Conservation (phyloP, 345 rosid species). For the Stellera chamaejasme region DNA sequence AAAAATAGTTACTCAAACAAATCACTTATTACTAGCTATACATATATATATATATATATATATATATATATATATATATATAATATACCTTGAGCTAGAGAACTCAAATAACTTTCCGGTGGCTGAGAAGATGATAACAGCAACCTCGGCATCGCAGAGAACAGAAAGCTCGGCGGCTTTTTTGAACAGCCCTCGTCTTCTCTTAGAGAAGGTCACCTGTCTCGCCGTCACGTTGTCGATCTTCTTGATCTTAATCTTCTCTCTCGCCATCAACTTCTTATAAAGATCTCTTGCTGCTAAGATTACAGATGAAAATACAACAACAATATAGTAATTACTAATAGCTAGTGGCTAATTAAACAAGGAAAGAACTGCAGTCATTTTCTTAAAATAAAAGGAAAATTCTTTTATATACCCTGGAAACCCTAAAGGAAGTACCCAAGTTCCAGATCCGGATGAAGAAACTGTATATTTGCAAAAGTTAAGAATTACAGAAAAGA, state of each 20-base stretch:
- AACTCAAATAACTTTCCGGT: slow-evolving; percentile 45
- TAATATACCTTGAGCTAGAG: slow-evolving; percentile 51
- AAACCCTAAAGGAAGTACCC: slow-evolving; percentile 30
- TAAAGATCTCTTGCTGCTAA: slow-evolving; percentile 2
- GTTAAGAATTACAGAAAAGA: not conserved
- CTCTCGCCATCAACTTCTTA: slow-evolving; percentile 33
- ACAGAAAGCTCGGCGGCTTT: slow-evolving; percentile 55
- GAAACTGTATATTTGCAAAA: slow-evolving; percentile 5
- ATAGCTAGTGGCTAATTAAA: too few species aligned
- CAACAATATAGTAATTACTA: too few species aligned
- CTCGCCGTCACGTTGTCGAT: slow-evolving; percentile 44
- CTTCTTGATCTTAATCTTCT: slow-evolving; percentile 48
- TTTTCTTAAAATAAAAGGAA: too few species aligned
- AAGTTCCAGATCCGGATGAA: slow-evolving; percentile 25
- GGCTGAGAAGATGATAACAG: slow-evolving; percentile 43
- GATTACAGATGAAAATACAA: not conserved
- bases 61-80: too few species aligned
- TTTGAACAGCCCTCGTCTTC: slow-evolving; percentile 47
- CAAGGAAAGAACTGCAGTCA: too few species aligned
- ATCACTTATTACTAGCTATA: too few species aligned
- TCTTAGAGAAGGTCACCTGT: slow-evolving; percentile 53
- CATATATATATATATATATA: too few species aligned
- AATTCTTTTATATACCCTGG: not conserved
- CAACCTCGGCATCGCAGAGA: slow-evolving; percentile 49
- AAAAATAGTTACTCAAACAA: too few species aligned